These are phyloP conservation scores for Pholiota adiposa DNA, from an alignment of 1,284 basidiomycete genomes.

Conservation along the genomic window DNA sequence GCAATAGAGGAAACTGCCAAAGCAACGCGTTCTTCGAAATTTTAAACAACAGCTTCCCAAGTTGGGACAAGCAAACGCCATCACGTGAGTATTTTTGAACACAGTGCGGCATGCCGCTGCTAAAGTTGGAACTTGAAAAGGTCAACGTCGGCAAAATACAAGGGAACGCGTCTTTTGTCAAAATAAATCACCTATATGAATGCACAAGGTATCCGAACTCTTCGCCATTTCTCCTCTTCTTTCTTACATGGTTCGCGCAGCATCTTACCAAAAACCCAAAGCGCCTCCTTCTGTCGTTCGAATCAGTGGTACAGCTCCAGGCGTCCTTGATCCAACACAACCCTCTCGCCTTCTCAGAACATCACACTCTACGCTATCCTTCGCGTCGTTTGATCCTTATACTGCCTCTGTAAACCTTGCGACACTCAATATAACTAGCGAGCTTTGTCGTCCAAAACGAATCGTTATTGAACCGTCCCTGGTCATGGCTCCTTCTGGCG, in stretches of 20 bases:
- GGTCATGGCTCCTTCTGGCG: constrained; percentile 64
- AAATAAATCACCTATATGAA: constrained; percentile 22
- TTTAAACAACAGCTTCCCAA: constrained; percentile 11
- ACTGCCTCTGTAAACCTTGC: constrained; percentile 52
- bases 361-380: constrained; percentile 57
- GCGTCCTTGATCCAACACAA: constrained; percentile 64
- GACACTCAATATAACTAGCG: constrained; percentile 48
- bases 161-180: constrained; percentile 6
- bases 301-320: constrained; percentile 48
- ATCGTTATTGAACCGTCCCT: constrained; percentile 68
- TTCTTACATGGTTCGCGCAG: constrained; percentile 17
- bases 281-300: constrained; percentile 9
- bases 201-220: constrained; percentile 17
- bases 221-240: not conserved
- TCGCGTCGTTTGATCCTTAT: constrained; percentile 71
- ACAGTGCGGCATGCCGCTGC: no score
- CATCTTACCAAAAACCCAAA: constrained; percentile 14
- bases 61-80: constrained; percentile 12
- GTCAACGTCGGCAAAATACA: constrained; percentile 16
- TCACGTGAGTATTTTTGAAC: constrained; percentile 18
- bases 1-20: no score
- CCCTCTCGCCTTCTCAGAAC: constrained; percentile 57
- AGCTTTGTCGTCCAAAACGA: constrained; percentile 61
- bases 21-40: not conserved
- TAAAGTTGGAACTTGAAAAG: constrained; percentile 4